A percentile compares a stretch with the other conserved stretches of the same genome.
phyloP scores from a whole-genome alignment of 176 grass and related monocot genomes.

The Elaeis guineensis region DNA sequence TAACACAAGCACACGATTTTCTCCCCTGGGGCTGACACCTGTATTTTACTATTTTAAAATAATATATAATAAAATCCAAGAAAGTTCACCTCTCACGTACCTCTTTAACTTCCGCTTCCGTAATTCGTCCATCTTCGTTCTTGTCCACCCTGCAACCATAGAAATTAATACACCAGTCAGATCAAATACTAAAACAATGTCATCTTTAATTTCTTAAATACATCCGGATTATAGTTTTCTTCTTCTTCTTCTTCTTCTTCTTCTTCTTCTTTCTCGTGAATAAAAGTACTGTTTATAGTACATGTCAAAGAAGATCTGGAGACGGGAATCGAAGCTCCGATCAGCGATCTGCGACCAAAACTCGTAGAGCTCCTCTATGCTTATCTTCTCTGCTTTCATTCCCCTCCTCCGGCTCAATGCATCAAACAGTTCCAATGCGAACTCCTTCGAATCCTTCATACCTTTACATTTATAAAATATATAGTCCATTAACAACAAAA shows the following conservation, averaged over 20 bases:
- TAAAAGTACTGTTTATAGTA: slow-evolving; percentile 8
- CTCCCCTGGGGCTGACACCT: slow-evolving; percentile 15
- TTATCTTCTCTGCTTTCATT: slow-evolving; percentile 66
- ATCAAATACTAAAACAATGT: background rate
- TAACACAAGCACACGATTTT: background rate
- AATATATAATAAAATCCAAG: background rate
- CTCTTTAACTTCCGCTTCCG: slow-evolving; percentile 97
- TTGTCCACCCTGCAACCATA: slow-evolving; percentile 78
- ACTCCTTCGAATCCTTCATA: slow-evolving; percentile 95
- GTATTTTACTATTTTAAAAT: slow-evolving; percentile 9
- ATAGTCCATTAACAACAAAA: too few relatives aligned
- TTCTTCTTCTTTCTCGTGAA: too few relatives aligned
- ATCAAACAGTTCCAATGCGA: slow-evolving; percentile 91
- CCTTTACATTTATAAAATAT: slow-evolving; percentile 22
- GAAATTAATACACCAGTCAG: background rate
- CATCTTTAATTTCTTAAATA: too few relatives aligned
- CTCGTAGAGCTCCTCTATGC: slow-evolving; percentile 84
- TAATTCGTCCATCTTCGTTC: slow-evolving; percentile 83
- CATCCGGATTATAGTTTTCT: too few relatives aligned
- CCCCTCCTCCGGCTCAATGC: slow-evolving; percentile 64
- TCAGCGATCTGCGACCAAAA: slow-evolving; percentile 94
- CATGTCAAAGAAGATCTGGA: slow-evolving; percentile 99
- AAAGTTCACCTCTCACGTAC: slow-evolving; percentile 15
- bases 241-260: too few relatives aligned
- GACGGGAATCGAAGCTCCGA: slow-evolving; percentile 94